Conservation (phyloP, 148 eudicot genomes). For the Nyssa sinensis region DNA sequence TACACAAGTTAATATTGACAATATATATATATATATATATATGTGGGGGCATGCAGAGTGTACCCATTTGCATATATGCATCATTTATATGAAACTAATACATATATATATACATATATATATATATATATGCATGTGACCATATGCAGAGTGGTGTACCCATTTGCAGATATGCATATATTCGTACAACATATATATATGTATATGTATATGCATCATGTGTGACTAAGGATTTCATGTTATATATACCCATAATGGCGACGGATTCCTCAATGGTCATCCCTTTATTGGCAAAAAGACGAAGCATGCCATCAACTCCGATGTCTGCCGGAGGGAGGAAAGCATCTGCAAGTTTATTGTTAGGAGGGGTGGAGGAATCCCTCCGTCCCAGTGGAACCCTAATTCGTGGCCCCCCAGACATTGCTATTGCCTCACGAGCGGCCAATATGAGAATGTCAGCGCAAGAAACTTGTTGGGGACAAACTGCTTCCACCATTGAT, state of each 20-base stretch:
- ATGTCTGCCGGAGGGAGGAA: slow-evolving; percentile 38
- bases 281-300: slow-evolving; percentile 44
- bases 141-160: too few relatives aligned
- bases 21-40: too few relatives aligned
- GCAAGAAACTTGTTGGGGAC: slow-evolving; percentile 53
- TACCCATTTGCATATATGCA: too few relatives aligned
- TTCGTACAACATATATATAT: too few relatives aligned
- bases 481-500: slow-evolving; percentile 35
- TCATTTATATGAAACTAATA: too few relatives aligned
- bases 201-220: background rate
- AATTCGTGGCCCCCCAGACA: slow-evolving; percentile 43
- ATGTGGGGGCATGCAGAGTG: too few relatives aligned
- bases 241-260: too few relatives aligned
- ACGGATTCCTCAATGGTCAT: slow-evolving; percentile 50
- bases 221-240: too few relatives aligned
- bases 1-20: too few relatives aligned
- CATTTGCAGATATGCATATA: too few relatives aligned
- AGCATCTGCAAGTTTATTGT: slow-evolving; percentile 34
- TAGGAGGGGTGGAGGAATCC: slow-evolving; percentile 39
- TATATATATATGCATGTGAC: too few relatives aligned
- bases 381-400: slow-evolving; percentile 55
- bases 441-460: slow-evolving; percentile 56
- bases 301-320: slow-evolving; percentile 33
- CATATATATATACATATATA: too few relatives aligned
- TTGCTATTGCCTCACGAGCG: slow-evolving; percentile 43